A percentile compares a stretch with the other conserved stretches of the same genome.
phyloP scores from a whole-genome alignment of 2,329 filamentous ascomycete species.

The Epicoccum nigrum region DNA sequence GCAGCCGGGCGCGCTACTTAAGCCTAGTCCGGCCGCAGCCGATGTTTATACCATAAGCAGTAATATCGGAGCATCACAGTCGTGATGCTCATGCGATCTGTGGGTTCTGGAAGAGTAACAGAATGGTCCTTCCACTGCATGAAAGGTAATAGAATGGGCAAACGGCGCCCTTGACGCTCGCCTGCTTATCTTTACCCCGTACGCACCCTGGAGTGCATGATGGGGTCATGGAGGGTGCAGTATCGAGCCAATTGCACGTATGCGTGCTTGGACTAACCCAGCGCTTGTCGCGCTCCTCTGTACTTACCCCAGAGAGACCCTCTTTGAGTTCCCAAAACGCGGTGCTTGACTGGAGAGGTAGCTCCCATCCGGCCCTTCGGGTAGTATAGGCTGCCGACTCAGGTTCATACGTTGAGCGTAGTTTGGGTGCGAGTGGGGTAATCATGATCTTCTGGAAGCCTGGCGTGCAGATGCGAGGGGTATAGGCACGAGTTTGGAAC shows the following conservation, averaged over 20 bases:
- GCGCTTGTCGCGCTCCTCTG: conserved; percentile 2
- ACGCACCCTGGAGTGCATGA: conserved; percentile 13
- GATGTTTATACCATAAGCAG: conserved; percentile 17
- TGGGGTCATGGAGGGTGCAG: neutral
- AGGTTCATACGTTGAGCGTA: neutral
- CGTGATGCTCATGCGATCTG: conserved; percentile 13
- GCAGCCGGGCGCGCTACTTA: conserved; percentile 9
- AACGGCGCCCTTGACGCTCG: conserved; percentile 10
- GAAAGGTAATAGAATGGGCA: conserved; percentile 11
- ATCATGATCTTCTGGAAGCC: neutral
- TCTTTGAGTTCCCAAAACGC: conserved; percentile 1
- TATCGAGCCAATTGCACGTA: conserved; percentile 10
- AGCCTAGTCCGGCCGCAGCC: conserved; percentile 22
- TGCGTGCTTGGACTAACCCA: neutral
- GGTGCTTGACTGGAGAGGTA: neutral
- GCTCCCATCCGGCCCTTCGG: neutral
- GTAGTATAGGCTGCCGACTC: neutral
- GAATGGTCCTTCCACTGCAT: neutral
- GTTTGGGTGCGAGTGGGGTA: neutral
- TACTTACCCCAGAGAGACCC: conserved; percentile 12
- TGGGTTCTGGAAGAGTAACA: conserved; percentile 21
- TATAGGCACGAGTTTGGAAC: neutral
- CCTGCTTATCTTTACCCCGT: conserved; percentile 8
- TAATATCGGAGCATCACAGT: conserved; percentile 24
- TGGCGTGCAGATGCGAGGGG: neutral